A percentile compares a stretch with the other conserved stretches of the same genome.
Conservation (phyloP, 345 rosid genomes). For the Salix caprea region DNA sequence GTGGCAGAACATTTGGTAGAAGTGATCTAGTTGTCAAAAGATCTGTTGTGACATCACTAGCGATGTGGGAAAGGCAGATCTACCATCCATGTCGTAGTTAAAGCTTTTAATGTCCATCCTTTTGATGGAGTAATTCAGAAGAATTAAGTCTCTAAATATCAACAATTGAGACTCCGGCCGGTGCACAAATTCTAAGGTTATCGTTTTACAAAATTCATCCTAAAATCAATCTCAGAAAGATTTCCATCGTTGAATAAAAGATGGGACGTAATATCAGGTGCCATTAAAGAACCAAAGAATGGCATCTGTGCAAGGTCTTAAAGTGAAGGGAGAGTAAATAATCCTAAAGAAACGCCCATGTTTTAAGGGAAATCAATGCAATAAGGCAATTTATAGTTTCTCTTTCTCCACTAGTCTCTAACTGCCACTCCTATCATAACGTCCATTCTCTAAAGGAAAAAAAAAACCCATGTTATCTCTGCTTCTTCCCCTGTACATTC, state of each 20-base stretch:
- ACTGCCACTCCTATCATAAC: conserved; percentile 19
- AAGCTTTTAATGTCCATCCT: too few relatives aligned
- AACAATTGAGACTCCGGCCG: too few relatives aligned
- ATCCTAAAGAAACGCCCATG: conserved; percentile 3
- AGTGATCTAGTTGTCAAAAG: too few relatives aligned
- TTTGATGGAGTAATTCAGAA: too few relatives aligned
- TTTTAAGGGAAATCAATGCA: conserved; percentile 13
- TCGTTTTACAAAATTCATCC: background rate
- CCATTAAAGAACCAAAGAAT: background rate
- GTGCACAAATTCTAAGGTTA: background rate
- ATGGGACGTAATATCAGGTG: background rate
- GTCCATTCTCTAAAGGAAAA: background rate
- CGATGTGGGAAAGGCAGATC: too few relatives aligned
- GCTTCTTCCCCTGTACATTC: background rate
- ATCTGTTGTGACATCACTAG: too few relatives aligned
- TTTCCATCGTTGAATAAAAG: background rate
- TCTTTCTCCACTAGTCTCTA: conserved; percentile 14
- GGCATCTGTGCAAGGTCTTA: background rate
- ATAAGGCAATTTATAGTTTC: conserved; percentile 1
- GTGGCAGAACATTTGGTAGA: too few relatives aligned
- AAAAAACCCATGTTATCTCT: background rate
- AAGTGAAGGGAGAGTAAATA: background rate
- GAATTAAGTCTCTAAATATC: too few relatives aligned
- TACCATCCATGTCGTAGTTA: too few relatives aligned
- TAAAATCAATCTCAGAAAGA: background rate